Evolutionary conservation across 208 protist genomes (phyloP).

Genomic region (Wallacemonas sp.): DNA sequence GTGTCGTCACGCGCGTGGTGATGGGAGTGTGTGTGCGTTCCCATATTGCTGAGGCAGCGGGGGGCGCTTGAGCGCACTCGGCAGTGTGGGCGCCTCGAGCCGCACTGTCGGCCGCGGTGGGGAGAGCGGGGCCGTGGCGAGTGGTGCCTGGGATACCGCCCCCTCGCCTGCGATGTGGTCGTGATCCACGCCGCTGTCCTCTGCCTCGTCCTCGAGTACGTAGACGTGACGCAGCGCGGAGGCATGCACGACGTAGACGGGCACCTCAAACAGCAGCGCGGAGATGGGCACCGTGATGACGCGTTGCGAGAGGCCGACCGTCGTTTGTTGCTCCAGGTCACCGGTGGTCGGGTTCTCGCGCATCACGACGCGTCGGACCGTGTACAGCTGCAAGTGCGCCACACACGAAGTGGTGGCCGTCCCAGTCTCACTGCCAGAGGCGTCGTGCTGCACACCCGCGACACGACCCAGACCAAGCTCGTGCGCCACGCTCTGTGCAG

Average conservation of each 20-base stretch:
- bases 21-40: constrained; percentile 5
- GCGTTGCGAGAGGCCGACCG: constrained; percentile 32
- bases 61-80: background rate
- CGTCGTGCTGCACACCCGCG: constrained; percentile 18
- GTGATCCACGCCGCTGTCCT: background rate
- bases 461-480: constrained; percentile 51
- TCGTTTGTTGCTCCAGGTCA: constrained; percentile 48
- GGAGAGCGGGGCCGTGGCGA: background rate
- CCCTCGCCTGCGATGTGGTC: background rate
- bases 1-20: background rate
- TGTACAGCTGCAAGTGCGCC: constrained; percentile 58
- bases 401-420: background rate
- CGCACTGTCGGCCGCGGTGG: constrained; percentile 11
- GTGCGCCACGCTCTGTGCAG: constrained; percentile 18
- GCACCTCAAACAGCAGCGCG: constrained; percentile 57
- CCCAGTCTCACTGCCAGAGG: background rate
- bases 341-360: constrained; percentile 44
- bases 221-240: constrained; percentile 59
- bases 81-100: background rate
- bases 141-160: background rate
- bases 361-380: constrained; percentile 33
- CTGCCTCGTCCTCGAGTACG: constrained; percentile 42
- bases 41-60: background rate
- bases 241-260: constrained; percentile 64
- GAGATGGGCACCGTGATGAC: constrained; percentile 23